Evolutionary conservation across 257 asterid species (phyloP), one percentile per base, ranked within the genome.

Genomic region (Solanum chilense): DNA sequence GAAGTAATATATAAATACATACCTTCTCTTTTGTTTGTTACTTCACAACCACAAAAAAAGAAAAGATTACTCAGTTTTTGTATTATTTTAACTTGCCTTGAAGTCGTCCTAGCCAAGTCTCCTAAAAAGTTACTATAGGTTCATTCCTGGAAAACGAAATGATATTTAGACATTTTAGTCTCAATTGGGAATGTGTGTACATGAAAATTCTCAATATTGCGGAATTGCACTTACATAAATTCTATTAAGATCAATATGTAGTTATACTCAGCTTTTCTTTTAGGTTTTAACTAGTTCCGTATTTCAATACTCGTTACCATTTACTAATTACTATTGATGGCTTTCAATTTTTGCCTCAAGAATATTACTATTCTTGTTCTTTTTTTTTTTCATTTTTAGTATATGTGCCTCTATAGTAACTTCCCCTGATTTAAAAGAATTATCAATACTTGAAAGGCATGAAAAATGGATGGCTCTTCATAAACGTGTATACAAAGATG

Each of bases 391-490:
- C 47, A 35, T 86, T 35, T 12, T 91, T 39, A 87, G 9, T 49
- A 56, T 87, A 20, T 89, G 75, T 75, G n/a, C 25, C 60, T 52
- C 66, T 82, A 49, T 9, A 12, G 85, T 69, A 41, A 68, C 87
- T 1, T 84, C 86, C 21, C 92, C 90, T 3, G 73, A 86, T 1
- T 2, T 87, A 14, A 81, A 87, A 9, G 89, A 75, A 18, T 68
- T 87, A 31, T 77, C 88, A 2, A 80, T 88, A 90, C 86, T 33
- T 2, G 89, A 87, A 85, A 86, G 52, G 8, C 91, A 90, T 21
- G 90, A 85, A 58, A 68, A 47, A 35, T 92, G 93, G 94, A 91
- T 92, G 89, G 44, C 44, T 7, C 90, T 29, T 9, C 52, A 66
- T 76, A 91, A 85, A 52, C 93, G 91, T 2, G 73, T 21, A 13